Evolutionary conservation across 2,329 filamentous ascomycete species (phyloP), one percentile per base, ranked within the genome.

Genomic region (Malbranchea cinnamomea): DNA sequence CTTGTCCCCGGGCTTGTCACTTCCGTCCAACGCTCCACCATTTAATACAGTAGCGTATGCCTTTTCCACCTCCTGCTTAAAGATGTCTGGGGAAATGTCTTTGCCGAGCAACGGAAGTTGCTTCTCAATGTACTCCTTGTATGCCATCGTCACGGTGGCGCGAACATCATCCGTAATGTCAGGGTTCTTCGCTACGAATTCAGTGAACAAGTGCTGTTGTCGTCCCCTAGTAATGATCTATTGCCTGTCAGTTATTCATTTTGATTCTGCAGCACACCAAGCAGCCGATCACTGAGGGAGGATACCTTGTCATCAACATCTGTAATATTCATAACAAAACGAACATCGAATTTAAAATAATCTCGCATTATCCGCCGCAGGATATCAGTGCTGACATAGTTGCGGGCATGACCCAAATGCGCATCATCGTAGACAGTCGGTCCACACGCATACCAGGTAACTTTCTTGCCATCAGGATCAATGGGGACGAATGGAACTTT

Each of bases 261-360:
- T 9, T 24, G 8, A 18, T 17, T 11, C 18, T 12, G 6, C 4
- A 12, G 5, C 8, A 13, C 11, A 2, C 13, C 16, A n/a, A 18
- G 15, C 22, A 18, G n/a, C 21, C 26, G 6, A 21, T 23, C 8
- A 10, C 6, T 6, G 1, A 23, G 11, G n/a, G 8, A n/a, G 13
- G 11, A 28, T 46, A 73, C 70, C 65, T 78, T 78, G 54, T 80
- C 74, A 43, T 84, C 78, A 22, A 87, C 68, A 45, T 87, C 84
- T 16, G 84, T 92, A 39, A 89, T 83, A 57, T 92, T 92, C 77
- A 91, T 89, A 41, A 92, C 80, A 57, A 91, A 92, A 36, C 75
- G 72, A 41, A 93, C 71, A 23, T 83, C 62, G 53, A 79, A 89
- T 37, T 73, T 71, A 52, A 92, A 91, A 56, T 89, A 87, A 52